Conservation (phyloP, 73 alveolate genomes). For the Stentor coeruleus region DNA sequence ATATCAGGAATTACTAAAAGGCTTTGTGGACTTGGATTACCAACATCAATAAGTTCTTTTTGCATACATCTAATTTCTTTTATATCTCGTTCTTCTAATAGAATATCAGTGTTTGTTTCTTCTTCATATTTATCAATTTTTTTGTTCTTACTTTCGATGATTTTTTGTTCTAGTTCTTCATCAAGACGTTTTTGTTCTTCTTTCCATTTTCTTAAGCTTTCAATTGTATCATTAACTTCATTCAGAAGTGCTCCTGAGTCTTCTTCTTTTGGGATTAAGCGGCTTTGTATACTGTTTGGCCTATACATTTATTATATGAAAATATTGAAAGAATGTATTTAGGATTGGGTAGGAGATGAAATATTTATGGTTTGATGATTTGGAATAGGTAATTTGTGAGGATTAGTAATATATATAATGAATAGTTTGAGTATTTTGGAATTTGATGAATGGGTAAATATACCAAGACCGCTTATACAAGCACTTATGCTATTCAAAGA, state of each 20-base stretch:
- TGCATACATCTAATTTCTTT: background rate
- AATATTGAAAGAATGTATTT: too few species aligned
- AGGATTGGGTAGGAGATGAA: too few species aligned
- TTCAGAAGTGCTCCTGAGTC: background rate
- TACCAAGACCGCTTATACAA: background rate
- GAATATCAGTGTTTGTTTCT: background rate
- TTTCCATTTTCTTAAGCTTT: background rate
- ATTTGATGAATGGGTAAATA: background rate
- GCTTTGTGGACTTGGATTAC: background rate
- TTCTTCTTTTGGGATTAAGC: background rate
- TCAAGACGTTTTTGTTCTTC: conserved; percentile 1
- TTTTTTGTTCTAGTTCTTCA: background rate
- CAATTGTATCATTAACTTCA: conserved; percentile 15
- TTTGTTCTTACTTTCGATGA: background rate
- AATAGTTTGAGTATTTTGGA: background rate
- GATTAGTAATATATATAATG: too few species aligned
- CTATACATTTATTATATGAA: conserved; percentile 15
- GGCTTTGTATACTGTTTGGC: conserved; percentile 11
- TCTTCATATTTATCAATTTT: background rate
- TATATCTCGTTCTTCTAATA: background rate
- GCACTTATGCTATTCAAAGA: background rate
- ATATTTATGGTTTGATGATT: too few species aligned
- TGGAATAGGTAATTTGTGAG: too few species aligned
- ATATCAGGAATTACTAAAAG: background rate
- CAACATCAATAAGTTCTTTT: background rate